Conservation (phyloP, 257 asterid genomes). For the Petrea volubilis region DNA sequence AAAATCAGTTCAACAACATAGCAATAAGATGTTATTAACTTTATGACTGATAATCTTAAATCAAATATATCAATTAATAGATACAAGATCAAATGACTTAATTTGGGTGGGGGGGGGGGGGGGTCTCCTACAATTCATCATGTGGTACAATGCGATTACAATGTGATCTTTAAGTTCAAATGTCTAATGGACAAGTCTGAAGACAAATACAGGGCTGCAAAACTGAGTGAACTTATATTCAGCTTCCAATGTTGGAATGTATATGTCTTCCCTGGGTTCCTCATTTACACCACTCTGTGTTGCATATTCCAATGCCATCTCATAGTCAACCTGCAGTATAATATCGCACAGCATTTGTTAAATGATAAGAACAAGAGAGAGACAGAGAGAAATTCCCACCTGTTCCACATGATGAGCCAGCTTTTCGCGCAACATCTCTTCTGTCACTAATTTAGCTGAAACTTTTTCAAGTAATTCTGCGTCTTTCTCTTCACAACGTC, state of each 20-base stretch:
- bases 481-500: constrained; percentile 51
- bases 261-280: constrained; percentile 76
- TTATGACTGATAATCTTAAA: no score
- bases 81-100: no score
- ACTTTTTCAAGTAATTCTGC: constrained; percentile 73
- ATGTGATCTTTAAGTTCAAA: background rate
- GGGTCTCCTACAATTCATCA: background rate
- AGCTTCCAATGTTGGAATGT: constrained; percentile 53
- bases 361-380: background rate
- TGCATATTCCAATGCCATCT: constrained; percentile 92
- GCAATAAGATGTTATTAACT: no score
- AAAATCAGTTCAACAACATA: no score
- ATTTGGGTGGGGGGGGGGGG: no score
- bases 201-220: constrained; percentile 57
- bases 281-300: constrained; percentile 83
- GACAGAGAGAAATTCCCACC: constrained; percentile 38
- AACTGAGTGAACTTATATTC: constrained; percentile 50
- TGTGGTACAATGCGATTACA: background rate
- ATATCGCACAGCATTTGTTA: background rate
- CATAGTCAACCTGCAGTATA: constrained; percentile 78
- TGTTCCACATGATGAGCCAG: constrained; percentile 85
- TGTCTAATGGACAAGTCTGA: constrained; percentile 62
- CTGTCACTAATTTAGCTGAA: constrained; percentile 47
- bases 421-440: constrained; percentile 66
- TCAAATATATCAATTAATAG: no score